A percentile compares a stretch with the other conserved stretches of the same genome.
Evolutionary conservation across 2,329 filamentous ascomycete species (phyloP).

Genomic region (Nemania diffusa): DNA sequence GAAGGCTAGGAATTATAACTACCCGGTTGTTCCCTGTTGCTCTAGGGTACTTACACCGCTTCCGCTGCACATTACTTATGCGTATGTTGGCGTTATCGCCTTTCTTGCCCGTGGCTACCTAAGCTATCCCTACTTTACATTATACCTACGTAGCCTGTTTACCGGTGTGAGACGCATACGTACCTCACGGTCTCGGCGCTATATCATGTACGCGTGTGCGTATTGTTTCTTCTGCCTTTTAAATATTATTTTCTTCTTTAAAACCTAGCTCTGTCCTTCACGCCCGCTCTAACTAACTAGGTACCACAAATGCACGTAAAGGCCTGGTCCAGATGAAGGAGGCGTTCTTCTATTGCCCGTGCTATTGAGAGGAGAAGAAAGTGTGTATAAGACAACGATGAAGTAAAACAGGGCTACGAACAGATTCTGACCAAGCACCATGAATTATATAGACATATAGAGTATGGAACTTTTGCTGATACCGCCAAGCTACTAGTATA

Average conservation of each 20-base stretch:
- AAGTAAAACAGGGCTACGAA: too few relatives aligned
- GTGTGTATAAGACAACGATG: too few relatives aligned
- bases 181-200: background rate
- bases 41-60: background rate
- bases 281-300: background rate
- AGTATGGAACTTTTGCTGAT: background rate
- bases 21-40: background rate
- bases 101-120: background rate
- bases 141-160: background rate
- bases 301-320: too few relatives aligned
- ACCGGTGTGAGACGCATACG: background rate
- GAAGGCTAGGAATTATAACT: background rate
- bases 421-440: too few relatives aligned
- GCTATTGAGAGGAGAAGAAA: too few relatives aligned
- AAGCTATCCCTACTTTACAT: background rate
- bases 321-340: too few relatives aligned
- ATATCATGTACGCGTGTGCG: background rate
- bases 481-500: background rate
- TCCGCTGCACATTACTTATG: background rate
- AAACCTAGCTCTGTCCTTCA: background rate
- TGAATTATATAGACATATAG: background rate
- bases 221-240: background rate
- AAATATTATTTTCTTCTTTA: background rate
- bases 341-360: too few relatives aligned
- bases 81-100: background rate